Conservation (phyloP, 371 early-diverging fungal genomes). For the Syncephalastrum monosporum region DNA sequence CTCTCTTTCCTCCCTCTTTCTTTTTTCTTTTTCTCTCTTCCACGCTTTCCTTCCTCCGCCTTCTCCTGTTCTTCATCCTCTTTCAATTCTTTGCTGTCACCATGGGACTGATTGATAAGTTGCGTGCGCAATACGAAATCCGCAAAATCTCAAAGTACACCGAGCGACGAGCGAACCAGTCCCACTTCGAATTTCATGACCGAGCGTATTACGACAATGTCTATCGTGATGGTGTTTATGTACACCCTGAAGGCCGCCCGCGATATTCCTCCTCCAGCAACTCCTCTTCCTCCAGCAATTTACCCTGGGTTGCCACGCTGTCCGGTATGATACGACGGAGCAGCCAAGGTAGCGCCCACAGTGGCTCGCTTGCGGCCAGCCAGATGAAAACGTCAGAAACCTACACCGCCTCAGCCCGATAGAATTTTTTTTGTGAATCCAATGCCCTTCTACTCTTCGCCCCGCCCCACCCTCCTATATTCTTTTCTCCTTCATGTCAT, state of each 20-base stretch:
- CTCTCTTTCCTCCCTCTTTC: too few species aligned
- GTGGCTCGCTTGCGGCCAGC: slow-evolving; percentile 10
- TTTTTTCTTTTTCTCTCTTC: slow-evolving; percentile 5
- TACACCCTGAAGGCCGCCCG: slow-evolving; percentile 11
- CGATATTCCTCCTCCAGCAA: too few species aligned
- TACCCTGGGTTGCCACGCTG: too few species aligned
- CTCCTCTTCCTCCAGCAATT: too few species aligned
- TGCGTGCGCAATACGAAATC: slow-evolving; percentile 30
- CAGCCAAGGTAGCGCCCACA: too few species aligned
- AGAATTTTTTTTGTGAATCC: too few species aligned
- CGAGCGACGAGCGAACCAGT: slow-evolving; percentile 36
- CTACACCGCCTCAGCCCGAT: slow-evolving; percentile 15
- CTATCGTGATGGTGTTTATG: slow-evolving; percentile 40
- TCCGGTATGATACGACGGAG: too few species aligned
- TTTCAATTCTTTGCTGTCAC: slow-evolving; percentile 5
- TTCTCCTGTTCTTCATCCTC: neutral
- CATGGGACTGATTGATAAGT: slow-evolving; percentile 41
- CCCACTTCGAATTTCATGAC: slow-evolving; percentile 40
- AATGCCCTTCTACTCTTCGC: too few species aligned
- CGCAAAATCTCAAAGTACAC: slow-evolving; percentile 44
- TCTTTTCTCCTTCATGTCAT: too few species aligned
- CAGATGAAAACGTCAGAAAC: slow-evolving; percentile 41
- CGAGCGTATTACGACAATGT: slow-evolving; percentile 36
- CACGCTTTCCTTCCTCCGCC: neutral
- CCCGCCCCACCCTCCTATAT: too few species aligned